Evolutionary conservation across 2,329 filamentous ascomycete species (phyloP), one percentile per base, ranked within the genome.

Genomic region (Microdochium nivale): DNA sequence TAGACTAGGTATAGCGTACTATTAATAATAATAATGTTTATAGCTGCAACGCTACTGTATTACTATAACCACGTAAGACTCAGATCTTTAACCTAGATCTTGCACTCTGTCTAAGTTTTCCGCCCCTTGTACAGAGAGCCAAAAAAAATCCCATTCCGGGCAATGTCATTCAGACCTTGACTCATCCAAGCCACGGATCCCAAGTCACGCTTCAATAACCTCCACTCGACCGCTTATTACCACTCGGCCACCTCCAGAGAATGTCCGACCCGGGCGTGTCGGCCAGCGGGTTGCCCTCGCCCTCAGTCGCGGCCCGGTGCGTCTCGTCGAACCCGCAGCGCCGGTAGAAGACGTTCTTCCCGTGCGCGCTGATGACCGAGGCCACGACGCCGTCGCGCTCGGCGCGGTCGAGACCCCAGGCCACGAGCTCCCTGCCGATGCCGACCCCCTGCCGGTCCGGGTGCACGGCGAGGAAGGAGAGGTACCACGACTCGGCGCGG

Each of bases 401-500:
- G 1, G 70, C 68, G 33, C 61, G 56, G 1, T 68, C 58, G 0
- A 75, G 55, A 0, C 73, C 73, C 70, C 70, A 74, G 24, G 59
- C 51, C 11, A 73, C 70, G 8, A 77, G 62, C 24, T 56, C 56
- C 4, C 60, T 62, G 1, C 71, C 73, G 11, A 69, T 51, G 2
- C 65, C 67, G 37, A 57, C 56, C 3, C 67, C 62, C 47, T 74
- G 70, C 25, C 63, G 65, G 4, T 65, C 62, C 0, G 72, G 73
- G 47, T 69, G 64, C 1, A 72, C 62, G n/a, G 62, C 64, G 8
- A 72, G 56, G 2, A 63, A 50, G 3, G 68, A 63, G 3, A 76
- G 62, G 48, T 67, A 70, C 68, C 67, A 74, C 21, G 64, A 67
- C 19, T 70, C 60, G 1, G 53, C 55, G 5, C 67, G 59, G 3